Evolutionary conservation across 345 rosid genomes (phyloP).

Genomic region (Eucalyptus camaldulensis): DNA sequence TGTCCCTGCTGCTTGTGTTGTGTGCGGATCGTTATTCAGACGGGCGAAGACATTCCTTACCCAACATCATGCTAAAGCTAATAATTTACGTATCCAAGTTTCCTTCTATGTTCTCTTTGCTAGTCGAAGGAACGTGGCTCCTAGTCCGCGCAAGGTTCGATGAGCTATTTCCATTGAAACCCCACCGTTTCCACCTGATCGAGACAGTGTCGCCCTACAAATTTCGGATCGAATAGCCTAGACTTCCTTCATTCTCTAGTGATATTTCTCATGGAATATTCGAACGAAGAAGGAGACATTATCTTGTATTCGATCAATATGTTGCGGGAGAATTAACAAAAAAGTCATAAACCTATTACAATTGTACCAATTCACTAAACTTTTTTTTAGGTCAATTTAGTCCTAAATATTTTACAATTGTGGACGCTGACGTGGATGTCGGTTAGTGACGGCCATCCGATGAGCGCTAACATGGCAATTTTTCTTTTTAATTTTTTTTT

Average conservation of each 20-base stretch:
- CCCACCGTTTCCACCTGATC: too few relatives aligned
- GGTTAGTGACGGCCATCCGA: accelerated
- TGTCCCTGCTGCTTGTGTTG: background rate
- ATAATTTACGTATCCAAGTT: too few relatives aligned
- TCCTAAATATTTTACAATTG: accelerated
- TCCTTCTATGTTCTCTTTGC: too few relatives aligned
- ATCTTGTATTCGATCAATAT: background rate
- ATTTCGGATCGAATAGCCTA: background rate
- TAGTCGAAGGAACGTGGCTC: background rate
- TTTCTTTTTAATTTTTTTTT: too few relatives aligned
- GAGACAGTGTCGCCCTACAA: too few relatives aligned
- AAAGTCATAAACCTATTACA: accelerated
- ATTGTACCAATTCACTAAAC: accelerated
- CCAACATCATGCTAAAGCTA: background rate
- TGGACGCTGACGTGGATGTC: accelerated
- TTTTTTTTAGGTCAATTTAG: accelerated
- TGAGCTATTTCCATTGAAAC: too few relatives aligned
- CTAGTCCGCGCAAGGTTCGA: too few relatives aligned
- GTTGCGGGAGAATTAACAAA: accelerated
- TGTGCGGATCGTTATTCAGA: background rate
- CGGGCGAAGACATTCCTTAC: background rate
- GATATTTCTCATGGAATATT: background rate
- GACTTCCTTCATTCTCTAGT: background rate
- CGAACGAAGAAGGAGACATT: background rate
- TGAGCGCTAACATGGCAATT: accelerated